phyloP scores from a whole-genome alignment of 1,139 yeast species.

The Hanseniaspora uvarum region DNA sequence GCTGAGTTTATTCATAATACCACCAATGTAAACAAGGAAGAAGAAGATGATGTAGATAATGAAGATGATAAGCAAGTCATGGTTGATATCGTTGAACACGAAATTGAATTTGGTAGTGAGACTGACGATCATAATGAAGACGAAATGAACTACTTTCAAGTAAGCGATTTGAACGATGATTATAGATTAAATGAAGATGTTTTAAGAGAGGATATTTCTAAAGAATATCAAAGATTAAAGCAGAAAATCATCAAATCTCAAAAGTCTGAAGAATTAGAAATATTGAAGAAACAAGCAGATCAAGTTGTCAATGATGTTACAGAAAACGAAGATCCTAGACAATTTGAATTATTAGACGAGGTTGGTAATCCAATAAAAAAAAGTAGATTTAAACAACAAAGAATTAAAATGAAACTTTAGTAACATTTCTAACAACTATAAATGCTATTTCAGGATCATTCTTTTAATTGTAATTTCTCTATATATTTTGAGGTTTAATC shows the following conservation, averaged over 20 bases:
- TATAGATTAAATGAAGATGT: constrained; percentile 33
- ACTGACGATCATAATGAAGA: constrained; percentile 26
- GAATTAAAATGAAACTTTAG: constrained; percentile 26
- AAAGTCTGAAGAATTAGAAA: constrained; percentile 38
- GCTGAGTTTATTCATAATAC: constrained; percentile 23
- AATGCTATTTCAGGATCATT: no score
- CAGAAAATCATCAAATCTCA: constrained; percentile 41
- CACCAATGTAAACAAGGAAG: constrained; percentile 25
- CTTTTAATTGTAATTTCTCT: no score
- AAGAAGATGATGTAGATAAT: constrained; percentile 29
- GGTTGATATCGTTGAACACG: constrained; percentile 32
- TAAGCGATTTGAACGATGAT: constrained; percentile 33
- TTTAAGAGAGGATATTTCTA: constrained; percentile 39
- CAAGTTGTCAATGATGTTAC: constrained; percentile 3
- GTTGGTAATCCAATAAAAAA: constrained; percentile 47
- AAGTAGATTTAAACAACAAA: constrained; percentile 63
- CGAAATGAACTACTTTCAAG: constrained; percentile 17
- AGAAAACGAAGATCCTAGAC: constrained; percentile 35
- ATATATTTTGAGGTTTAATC: neutral
- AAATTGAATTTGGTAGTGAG: constrained; percentile 34
- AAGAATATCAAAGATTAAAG: constrained; percentile 50
- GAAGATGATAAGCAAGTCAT: constrained; percentile 28
- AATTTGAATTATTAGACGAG: constrained; percentile 64
- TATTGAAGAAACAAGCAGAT: constrained; percentile 31
- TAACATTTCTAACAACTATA: no score